phyloP scores from a whole-genome alignment of 192 early-diverging fungal genomes.

The Thamnidium elegans region DNA sequence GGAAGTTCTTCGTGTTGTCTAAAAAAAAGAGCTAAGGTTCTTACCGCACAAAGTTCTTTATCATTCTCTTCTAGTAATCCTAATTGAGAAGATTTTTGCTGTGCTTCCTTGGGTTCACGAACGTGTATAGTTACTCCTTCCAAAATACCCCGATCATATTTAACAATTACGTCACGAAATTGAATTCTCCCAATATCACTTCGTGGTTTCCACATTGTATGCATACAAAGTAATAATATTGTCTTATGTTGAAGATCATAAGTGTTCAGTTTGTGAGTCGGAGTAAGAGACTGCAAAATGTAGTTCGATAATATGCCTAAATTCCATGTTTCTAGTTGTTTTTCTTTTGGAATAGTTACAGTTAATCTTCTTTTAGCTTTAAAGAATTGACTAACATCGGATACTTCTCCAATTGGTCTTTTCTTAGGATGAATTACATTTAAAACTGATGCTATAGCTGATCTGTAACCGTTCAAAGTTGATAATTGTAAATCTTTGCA shows the following conservation, averaged over 20 bases:
- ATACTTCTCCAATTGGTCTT: neutral
- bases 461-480: neutral
- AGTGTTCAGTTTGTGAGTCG: neutral
- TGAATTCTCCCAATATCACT: conserved; percentile 2
- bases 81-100: no score
- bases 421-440: neutral
- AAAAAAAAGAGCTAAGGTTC: no score
- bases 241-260: neutral
- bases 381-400: neutral
- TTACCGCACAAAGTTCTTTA: no score
- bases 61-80: neutral
- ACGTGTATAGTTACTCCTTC: neutral
- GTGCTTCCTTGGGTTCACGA: no score
- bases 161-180: neutral
- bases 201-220: conserved; percentile 12
- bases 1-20: no score
- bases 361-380: neutral
- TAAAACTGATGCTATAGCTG: neutral
- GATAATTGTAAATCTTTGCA: neutral
- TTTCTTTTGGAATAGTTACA: neutral
- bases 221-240: neutral
- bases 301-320: neutral
- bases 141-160: neutral
- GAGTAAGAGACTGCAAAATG: neutral
- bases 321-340: neutral